Evolutionary conservation across 768 basidiomycete species (phyloP).

Genomic region (Baorangia bicolor): DNA sequence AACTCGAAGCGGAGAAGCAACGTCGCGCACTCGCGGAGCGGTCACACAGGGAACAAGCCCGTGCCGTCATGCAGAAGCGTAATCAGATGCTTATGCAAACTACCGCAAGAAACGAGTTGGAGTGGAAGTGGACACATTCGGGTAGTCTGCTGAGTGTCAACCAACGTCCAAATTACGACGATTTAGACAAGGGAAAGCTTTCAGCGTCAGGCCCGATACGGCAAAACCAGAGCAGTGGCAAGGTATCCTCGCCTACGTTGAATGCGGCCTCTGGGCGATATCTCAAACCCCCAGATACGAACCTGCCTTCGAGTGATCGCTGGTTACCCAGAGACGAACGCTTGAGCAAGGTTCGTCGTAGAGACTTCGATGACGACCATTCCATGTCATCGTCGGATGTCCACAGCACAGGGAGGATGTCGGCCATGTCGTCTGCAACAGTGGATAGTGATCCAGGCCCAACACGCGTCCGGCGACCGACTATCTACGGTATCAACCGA

Average conservation of each 20-base stretch:
- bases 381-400: constrained; percentile 90
- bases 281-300: constrained; percentile 36
- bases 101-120: constrained; percentile 50
- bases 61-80: constrained; percentile 91
- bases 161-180: constrained; percentile 29
- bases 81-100: constrained; percentile 67
- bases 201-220: constrained; percentile 65
- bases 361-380: constrained; percentile 87
- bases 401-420: constrained; percentile 70
- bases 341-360: constrained; percentile 71
- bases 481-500: constrained; percentile 64
- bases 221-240: constrained; percentile 47
- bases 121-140: constrained; percentile 52
- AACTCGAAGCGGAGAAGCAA: constrained; percentile 81
- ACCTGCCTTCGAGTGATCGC: constrained; percentile 42
- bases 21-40: constrained; percentile 74
- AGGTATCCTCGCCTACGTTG: constrained; percentile 47
- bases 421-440: constrained; percentile 77
- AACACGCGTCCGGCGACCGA: constrained; percentile 59
- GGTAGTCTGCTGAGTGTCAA: constrained; percentile 45
- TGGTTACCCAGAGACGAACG: constrained; percentile 55
- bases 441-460: constrained; percentile 89
- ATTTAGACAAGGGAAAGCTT: constrained; percentile 46
- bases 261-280: constrained; percentile 65
- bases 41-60: constrained; percentile 81